A percentile compares a stretch with the other conserved stretches of the same genome.
Evolutionary conservation across 1,284 basidiomycete genomes (phyloP).

Genomic region (Agroathelia rolfsii): DNA sequence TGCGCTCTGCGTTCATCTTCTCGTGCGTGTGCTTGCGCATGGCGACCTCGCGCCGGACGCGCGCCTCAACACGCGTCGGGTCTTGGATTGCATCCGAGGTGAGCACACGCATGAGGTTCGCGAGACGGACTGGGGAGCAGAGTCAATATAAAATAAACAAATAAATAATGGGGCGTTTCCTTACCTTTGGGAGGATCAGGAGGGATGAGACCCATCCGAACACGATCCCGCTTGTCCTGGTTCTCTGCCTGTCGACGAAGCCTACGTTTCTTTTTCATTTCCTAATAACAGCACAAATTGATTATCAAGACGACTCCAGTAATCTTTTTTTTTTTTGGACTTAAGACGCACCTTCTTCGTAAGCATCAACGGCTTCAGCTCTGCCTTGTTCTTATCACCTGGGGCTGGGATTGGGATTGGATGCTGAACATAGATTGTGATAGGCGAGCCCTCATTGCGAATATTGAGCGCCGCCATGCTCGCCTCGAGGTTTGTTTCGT

Average conservation of each 20-base stretch:
- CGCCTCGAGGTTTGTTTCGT: too few species aligned
- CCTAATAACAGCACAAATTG: constrained; percentile 31
- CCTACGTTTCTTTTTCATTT: constrained; percentile 95
- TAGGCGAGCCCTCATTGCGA: constrained; percentile 58
- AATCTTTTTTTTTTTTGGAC: too few species aligned
- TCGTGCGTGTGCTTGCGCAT: constrained; percentile 85
- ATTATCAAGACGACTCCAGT: constrained; percentile 6
- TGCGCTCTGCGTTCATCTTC: constrained; percentile 85
- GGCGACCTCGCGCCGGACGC: constrained; percentile 87
- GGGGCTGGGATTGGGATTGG: constrained; percentile 94
- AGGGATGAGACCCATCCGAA: constrained; percentile 92
- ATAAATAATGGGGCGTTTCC: constrained; percentile 10
- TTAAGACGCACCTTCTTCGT: constrained; percentile 61
- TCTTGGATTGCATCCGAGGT: constrained; percentile 96
- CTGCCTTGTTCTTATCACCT: constrained; percentile 70
- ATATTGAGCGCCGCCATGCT: constrained; percentile 54
- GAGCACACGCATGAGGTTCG: constrained; percentile 96
- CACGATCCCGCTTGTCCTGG: constrained; percentile 91
- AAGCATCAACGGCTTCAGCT: constrained; percentile 77
- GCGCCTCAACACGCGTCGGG: constrained; percentile 93
- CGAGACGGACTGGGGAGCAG: constrained; percentile 67
- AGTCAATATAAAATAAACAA: too few species aligned
- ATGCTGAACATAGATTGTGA: constrained; percentile 91
- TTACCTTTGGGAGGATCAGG: constrained; percentile 91
- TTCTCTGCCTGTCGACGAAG: constrained; percentile 82